These are phyloP conservation scores for Bruguiera parviflora DNA, from an alignment of 345 rosid species.

Conservation along the genomic window DNA sequence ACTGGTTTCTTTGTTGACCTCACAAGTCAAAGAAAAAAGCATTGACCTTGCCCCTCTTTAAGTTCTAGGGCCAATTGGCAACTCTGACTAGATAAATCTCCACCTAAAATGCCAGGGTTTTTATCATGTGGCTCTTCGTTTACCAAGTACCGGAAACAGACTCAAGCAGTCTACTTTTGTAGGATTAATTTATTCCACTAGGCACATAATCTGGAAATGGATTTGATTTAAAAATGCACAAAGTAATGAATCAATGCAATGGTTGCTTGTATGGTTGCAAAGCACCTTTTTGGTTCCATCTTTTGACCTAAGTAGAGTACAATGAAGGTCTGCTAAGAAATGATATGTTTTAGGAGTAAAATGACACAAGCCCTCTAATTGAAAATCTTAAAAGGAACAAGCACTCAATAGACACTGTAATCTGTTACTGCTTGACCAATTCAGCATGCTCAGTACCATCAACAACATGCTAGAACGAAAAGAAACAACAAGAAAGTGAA, in stretches of 20 bases:
- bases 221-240: background rate
- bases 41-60: conserved; percentile 20
- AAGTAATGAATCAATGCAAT: background rate
- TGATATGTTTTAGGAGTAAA: background rate
- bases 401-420: no score
- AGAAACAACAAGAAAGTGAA: background rate
- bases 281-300: background rate
- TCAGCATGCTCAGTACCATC: no score
- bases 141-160: background rate
- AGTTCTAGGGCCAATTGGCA: conserved; percentile 3
- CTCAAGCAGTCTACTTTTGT: background rate
- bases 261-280: background rate
- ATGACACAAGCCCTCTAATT: no score
- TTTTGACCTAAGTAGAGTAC: background rate
- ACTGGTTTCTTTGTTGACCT: conserved; percentile 2
- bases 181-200: background rate
- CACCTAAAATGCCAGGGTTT: conserved; percentile 23
- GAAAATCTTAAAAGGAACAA: no score
- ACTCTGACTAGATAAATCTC: conserved; percentile 15
- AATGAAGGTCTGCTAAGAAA: background rate
- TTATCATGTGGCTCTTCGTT: background rate
- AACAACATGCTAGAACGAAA: background rate
- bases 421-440: no score
- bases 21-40: conserved; percentile 12
- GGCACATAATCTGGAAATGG: background rate